Evolutionary conservation across 305 asterid genomes (phyloP).

Genomic region (Fraxinus dipetala): DNA sequence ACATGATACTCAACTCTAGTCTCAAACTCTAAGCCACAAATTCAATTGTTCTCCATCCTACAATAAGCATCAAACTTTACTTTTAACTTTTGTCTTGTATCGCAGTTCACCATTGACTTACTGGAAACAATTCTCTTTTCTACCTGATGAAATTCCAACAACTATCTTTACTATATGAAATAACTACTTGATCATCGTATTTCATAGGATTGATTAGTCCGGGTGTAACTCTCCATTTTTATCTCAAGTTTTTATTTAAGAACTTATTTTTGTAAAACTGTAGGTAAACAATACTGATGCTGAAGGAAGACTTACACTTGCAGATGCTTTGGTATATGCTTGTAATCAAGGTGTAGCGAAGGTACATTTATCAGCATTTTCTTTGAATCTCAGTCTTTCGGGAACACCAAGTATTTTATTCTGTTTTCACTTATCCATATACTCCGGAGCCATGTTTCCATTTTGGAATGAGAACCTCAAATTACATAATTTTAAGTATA

Average conservation of each 20-base stretch:
- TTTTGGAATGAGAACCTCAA: not conserved
- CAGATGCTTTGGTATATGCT: constrained; percentile 30
- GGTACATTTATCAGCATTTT: constrained; percentile 42
- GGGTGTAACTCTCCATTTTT: not conserved
- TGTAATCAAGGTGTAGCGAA: constrained; percentile 93
- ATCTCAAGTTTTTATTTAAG: not conserved
- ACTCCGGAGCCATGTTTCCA: not conserved
- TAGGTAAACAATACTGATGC: constrained; percentile 98
- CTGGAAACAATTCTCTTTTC: not conserved
- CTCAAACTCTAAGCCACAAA: not conserved
- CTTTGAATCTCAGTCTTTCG: not conserved
- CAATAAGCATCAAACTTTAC: not conserved
- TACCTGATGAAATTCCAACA: not conserved
- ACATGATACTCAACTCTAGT: not conserved
- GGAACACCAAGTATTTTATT: not conserved
- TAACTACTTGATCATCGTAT: not conserved
- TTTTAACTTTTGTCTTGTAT: not conserved
- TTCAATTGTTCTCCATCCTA: not conserved
- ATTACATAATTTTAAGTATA: not conserved
- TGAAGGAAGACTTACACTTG: constrained; percentile 81
- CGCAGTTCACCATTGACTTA: not conserved
- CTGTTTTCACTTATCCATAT: not conserved
- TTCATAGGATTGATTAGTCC: not conserved
- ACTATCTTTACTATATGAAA: not conserved
- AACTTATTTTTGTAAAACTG: not conserved